These are phyloP conservation scores for Russula sp. DNA, from an alignment of 768 basidiomycete genomes.

Conservation along the genomic window DNA sequence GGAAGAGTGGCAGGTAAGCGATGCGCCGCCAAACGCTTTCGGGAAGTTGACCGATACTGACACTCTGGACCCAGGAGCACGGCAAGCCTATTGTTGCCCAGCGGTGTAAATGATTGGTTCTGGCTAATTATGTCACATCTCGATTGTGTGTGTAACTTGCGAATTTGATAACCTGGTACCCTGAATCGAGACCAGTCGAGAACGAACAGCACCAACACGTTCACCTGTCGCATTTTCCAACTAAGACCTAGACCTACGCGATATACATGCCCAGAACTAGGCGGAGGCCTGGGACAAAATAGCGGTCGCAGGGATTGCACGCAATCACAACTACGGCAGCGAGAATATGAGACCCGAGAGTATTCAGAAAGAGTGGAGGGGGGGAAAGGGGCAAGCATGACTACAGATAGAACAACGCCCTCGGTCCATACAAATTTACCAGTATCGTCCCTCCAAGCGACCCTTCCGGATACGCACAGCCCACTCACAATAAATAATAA, in stretches of 20 bases:
- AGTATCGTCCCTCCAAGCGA: constrained; percentile 10
- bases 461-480: constrained; percentile 15
- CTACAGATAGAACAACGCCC: constrained; percentile 7
- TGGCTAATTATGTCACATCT: not conserved
- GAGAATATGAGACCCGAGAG: constrained; percentile 7
- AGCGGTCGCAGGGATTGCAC: constrained; percentile 8
- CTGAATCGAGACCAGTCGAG: not conserved
- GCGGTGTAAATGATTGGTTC: constrained; percentile 64
- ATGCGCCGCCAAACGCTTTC: not conserved
- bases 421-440: constrained; percentile 6
- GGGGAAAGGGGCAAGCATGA: constrained; percentile 9
- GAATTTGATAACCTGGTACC: not conserved
- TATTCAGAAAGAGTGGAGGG: constrained; percentile 19
- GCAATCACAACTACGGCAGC: constrained; percentile 10
- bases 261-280: constrained; percentile 15
- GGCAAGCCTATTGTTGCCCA: constrained; percentile 79
- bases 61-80: constrained; percentile 50
- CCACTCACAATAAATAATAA: constrained; percentile 20
- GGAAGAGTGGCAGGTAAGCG: constrained; percentile 84
- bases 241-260: constrained; percentile 15
- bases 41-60: not conserved
- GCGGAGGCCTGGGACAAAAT: constrained; percentile 4
- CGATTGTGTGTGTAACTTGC: not conserved
- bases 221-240: constrained; percentile 18
- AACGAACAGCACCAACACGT: constrained; percentile 5